phyloP scores from a whole-genome alignment of 805 yeast species.

The Saccharomycopsis sp. region DNA sequence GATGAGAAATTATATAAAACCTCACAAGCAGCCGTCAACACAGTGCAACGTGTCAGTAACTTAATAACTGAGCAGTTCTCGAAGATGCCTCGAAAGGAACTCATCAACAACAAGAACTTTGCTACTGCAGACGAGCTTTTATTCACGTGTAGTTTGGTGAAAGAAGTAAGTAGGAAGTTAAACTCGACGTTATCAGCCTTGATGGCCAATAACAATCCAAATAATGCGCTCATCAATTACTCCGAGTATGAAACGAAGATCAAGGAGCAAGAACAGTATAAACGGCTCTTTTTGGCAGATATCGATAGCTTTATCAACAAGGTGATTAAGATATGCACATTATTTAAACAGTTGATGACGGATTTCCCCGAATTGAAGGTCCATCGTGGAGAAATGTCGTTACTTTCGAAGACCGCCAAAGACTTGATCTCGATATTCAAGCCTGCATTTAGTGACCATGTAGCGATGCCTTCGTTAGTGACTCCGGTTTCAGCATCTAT shows the following conservation, averaged over 20 bases:
- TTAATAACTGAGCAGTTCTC: slow-evolving; percentile 11
- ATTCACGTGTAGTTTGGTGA: slow-evolving; percentile 9
- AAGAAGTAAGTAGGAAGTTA: slow-evolving; percentile 10
- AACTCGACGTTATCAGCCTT: slow-evolving; percentile 11
- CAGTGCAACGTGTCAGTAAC: slow-evolving; percentile 14
- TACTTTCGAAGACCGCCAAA: slow-evolving; percentile 15
- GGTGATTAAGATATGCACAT: slow-evolving; percentile 11
- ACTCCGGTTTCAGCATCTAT: background rate
- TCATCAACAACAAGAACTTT: background rate
- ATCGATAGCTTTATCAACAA: slow-evolving; percentile 15
- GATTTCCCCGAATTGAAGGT: slow-evolving; percentile 15
- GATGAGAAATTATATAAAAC: slow-evolving; percentile 17
- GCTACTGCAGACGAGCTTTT: slow-evolving; percentile 12
- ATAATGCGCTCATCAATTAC: slow-evolving; percentile 1
- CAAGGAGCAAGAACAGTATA: slow-evolving; percentile 16
- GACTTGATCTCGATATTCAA: slow-evolving; percentile 14
- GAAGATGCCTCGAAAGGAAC: slow-evolving; percentile 2
- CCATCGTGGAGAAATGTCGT: slow-evolving; percentile 16
- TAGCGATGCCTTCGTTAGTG: background rate
- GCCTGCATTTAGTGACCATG: slow-evolving; percentile 4
- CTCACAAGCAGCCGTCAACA: slow-evolving; percentile 15
- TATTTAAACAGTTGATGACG: slow-evolving; percentile 14
- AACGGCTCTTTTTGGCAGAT: slow-evolving; percentile 12
- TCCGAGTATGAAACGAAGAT: slow-evolving; percentile 6
- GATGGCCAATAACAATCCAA: slow-evolving; percentile 9